Conservation (phyloP, 169 alveolate genomes). For the Sarcocystis neurona region DNA sequence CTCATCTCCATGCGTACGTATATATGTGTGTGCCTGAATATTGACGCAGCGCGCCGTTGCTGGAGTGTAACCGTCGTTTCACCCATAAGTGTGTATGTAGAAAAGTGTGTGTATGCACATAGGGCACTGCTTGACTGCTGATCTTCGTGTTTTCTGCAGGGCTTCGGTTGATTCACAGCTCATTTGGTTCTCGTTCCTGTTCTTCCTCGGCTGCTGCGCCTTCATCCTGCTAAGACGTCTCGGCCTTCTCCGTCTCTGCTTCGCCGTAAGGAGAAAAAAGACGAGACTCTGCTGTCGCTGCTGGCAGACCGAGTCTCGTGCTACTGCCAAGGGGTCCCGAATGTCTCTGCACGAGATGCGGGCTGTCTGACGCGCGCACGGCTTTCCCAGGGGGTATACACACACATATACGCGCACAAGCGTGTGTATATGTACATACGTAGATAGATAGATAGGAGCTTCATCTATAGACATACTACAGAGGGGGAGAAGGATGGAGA, state of each 20-base stretch:
- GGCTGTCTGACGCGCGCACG: no score
- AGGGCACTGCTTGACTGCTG: no score
- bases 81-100: not conserved
- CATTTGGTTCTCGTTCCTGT: conserved; percentile 68
- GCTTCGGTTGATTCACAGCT: conserved; percentile 66
- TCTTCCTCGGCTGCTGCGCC: conserved; percentile 70
- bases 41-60: not conserved
- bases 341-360: no score
- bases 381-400: no score
- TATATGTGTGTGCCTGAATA: not conserved
- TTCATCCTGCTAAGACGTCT: conserved; percentile 64
- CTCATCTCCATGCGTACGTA: not conserved
- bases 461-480: no score
- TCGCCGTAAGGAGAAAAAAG: conserved; percentile 58
- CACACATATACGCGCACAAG: no score
- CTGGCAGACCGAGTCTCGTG: not conserved
- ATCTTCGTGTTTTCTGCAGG: conserved; percentile 34
- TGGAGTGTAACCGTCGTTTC: no score
- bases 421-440: no score
- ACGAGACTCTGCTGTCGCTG: not conserved
- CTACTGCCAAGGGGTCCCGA: no score
- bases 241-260: conserved; percentile 33
- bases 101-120: not conserved
- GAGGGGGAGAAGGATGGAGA: no score
- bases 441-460: no score